These are phyloP conservation scores for Xylariaceae sp. DNA, from an alignment of 2,329 filamentous ascomycete genomes.

Conservation along the genomic window DNA sequence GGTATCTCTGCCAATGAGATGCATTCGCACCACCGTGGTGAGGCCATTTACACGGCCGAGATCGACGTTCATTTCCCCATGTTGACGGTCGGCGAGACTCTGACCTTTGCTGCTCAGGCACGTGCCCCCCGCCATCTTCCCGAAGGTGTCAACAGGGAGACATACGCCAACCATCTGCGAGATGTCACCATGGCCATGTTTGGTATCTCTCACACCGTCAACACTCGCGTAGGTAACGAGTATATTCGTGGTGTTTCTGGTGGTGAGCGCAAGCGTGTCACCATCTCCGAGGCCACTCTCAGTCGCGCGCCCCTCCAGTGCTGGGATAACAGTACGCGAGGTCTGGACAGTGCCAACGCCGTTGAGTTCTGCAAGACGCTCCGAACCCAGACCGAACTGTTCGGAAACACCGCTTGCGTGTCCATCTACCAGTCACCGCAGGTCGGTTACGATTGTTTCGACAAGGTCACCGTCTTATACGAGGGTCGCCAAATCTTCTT, in stretches of 20 bases:
- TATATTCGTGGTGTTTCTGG: conserved; percentile 69
- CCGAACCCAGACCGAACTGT: conserved; percentile 59
- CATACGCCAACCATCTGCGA: conserved; percentile 58
- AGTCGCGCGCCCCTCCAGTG: conserved; percentile 57
- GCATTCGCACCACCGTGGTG: conserved; percentile 71
- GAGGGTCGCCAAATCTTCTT: conserved; percentile 60
- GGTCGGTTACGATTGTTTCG: conserved; percentile 58
- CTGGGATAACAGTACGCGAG: conserved; percentile 69
- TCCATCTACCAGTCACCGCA: conserved; percentile 70
- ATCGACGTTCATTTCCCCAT: conserved; percentile 77
- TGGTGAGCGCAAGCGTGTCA: conserved; percentile 65
- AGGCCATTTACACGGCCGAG: conserved; percentile 83
- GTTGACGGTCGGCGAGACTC: conserved; percentile 71
- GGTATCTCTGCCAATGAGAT: conserved; percentile 68
- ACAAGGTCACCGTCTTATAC: conserved; percentile 55
- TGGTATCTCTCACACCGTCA: conserved; percentile 66
- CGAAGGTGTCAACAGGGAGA: conserved; percentile 47
- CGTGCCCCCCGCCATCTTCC: conserved; percentile 59
- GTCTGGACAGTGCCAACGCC: conserved; percentile 69
- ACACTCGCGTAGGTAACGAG: conserved; percentile 70
- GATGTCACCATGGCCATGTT: conserved; percentile 73
- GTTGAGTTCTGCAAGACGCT: conserved; percentile 70
- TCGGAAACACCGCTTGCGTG: conserved; percentile 59
- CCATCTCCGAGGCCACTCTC: conserved; percentile 56
- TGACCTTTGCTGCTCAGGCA: conserved; percentile 70